These are phyloP conservation scores for Neolentinus lepideus DNA, from an alignment of 1,284 basidiomycete species.

Conservation along the genomic window DNA sequence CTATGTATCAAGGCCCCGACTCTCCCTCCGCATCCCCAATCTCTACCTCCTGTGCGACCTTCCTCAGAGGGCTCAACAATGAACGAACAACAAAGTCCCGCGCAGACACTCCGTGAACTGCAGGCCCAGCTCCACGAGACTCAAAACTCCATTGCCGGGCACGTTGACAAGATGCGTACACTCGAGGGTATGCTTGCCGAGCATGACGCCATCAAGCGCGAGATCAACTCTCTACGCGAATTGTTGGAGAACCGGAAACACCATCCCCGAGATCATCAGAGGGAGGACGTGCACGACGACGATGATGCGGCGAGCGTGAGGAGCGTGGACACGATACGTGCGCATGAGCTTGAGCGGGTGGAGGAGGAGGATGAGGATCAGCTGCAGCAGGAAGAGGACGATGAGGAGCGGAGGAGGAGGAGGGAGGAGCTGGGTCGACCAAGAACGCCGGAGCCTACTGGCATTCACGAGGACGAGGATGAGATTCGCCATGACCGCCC, in stretches of 20 bases:
- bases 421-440: conserved; percentile 60
- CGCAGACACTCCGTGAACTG: conserved; percentile 49
- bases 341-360: conserved; percentile 66
- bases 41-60: conserved; percentile 59
- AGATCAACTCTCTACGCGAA: conserved; percentile 68
- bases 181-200: conserved; percentile 83
- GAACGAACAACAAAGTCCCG: conserved; percentile 9
- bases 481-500: conserved; percentile 15
- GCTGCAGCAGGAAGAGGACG: conserved; percentile 35
- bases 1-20: conserved; percentile 56
- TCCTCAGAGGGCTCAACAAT: conserved; percentile 15
- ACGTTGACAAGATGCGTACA: conserved; percentile 82
- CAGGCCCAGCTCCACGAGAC: conserved; percentile 85
- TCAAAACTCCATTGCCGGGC: conserved; percentile 69
- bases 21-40: conserved; percentile 51
- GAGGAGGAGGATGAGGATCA: conserved; percentile 71
- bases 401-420: conserved; percentile 40
- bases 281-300: conserved; percentile 29
- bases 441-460: conserved; percentile 68
- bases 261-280: conserved; percentile 29
- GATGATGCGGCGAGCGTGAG: conserved; percentile 44
- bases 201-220: conserved; percentile 80
- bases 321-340: conserved; percentile 56
- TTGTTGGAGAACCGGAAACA: conserved; percentile 57
- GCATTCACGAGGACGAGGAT: conserved; percentile 55